Evolutionary conservation across 2,329 filamentous ascomycete species (phyloP).

Genomic region (Aspergillus udagawae): DNA sequence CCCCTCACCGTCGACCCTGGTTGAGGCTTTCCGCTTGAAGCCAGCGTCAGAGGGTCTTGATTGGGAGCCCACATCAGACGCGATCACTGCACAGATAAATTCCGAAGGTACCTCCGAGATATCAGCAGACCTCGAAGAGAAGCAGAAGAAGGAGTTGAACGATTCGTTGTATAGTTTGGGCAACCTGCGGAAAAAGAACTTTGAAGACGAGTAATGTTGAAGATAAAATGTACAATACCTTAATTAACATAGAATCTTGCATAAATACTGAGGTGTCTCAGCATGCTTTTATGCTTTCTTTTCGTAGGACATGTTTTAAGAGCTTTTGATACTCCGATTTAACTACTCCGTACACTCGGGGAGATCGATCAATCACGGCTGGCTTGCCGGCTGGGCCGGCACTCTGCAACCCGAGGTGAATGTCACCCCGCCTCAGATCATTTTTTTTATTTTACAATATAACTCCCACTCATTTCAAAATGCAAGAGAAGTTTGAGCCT

Average conservation of each 20-base stretch:
- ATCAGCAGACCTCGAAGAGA: conserved; percentile 21
- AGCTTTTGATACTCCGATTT: not conserved
- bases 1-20: conserved; percentile 17
- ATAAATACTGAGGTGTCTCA: not conserved
- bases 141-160: conserved; percentile 30
- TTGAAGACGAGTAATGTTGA: conserved; percentile 20
- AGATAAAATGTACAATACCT: not conserved
- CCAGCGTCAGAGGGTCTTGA: conserved; percentile 17
- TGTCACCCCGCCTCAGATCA: conserved; percentile 19
- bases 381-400: not conserved
- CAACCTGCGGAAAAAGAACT: conserved; percentile 36
- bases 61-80: conserved; percentile 21
- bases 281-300: not conserved
- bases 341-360: not conserved
- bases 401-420: conserved; percentile 5
- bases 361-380: no score
- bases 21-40: conserved; percentile 29
- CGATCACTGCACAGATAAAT: conserved; percentile 25
- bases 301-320: not conserved
- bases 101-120: conserved; percentile 26
- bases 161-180: conserved; percentile 37
- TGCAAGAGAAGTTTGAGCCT: conserved; percentile 71
- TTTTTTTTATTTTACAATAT: conserved; percentile 16
- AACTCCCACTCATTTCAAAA: conserved; percentile 37
- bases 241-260: not conserved